Evolutionary conservation across 2,329 filamentous ascomycete species (phyloP).

Genomic region (Neurospora crassa): DNA sequence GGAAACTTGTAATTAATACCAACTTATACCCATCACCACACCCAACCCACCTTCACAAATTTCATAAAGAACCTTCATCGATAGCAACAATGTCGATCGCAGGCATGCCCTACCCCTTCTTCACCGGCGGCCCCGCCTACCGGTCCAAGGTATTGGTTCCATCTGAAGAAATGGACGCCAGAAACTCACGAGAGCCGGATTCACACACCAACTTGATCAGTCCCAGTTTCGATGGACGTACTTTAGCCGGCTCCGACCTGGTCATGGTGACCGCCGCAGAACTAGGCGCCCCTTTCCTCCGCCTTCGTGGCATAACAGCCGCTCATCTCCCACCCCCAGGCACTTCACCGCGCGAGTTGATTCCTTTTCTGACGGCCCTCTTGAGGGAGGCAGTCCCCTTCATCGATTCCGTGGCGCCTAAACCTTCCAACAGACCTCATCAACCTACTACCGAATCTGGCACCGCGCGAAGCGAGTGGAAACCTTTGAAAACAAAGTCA

Average conservation of each 20-base stretch:
- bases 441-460: constrained; percentile 14
- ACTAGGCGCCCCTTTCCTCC: neutral
- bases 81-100: neutral
- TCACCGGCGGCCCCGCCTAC: neutral
- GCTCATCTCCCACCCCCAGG: constrained; percentile 42
- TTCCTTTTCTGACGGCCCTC: constrained; percentile 40
- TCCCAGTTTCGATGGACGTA: constrained; percentile 17
- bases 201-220: neutral
- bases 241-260: constrained; percentile 23
- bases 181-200: neutral
- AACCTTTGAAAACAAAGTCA: constrained; percentile 32
- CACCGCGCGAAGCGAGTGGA: constrained; percentile 21
- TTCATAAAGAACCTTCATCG: neutral
- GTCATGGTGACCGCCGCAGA: neutral
- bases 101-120: neutral
- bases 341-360: constrained; percentile 29
- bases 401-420: constrained; percentile 42
- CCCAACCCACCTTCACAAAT: neutral
- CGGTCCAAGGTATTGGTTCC: neutral
- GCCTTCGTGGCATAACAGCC: constrained; percentile 28
- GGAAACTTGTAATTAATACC: neutral
- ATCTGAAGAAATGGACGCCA: neutral
- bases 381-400: constrained; percentile 52
- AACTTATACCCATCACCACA: neutral
- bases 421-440: neutral